phyloP scores from a whole-genome alignment of 306 rosid species.

The Geum urbanum region DNA sequence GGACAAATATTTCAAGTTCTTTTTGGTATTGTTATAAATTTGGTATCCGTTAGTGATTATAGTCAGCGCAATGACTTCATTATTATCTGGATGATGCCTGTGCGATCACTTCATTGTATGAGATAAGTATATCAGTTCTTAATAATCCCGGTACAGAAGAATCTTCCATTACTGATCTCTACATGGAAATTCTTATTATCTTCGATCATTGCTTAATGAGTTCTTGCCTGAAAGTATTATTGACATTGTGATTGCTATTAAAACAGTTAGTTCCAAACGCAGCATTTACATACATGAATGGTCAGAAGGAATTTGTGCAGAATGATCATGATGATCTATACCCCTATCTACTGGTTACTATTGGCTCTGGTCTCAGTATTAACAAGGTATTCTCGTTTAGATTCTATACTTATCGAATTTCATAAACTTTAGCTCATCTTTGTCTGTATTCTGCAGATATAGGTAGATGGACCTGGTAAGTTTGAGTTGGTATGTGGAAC shows the following conservation, averaged over 20 bases:
- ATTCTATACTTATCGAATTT: slow-evolving; percentile 15
- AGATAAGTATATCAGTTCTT: no score
- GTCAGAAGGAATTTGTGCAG: slow-evolving; percentile 67
- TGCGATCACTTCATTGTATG: no score
- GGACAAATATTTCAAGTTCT: no score
- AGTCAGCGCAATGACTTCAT: no score
- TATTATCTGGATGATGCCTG: no score
- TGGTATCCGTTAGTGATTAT: no score
- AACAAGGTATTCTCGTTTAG: slow-evolving; percentile 58
- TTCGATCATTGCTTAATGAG: neutral
- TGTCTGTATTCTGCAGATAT: slow-evolving; percentile 25
- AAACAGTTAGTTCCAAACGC: slow-evolving; percentile 71
- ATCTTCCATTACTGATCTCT: neutral
- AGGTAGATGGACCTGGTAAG: slow-evolving; percentile 91
- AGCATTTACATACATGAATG: slow-evolving; percentile 72
- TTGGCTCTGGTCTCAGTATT: slow-evolving; percentile 98
- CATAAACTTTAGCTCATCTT: slow-evolving; percentile 11
- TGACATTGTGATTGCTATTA: slow-evolving; percentile 25
- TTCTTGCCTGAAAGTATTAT: slow-evolving; percentile 21
- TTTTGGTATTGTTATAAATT: no score
- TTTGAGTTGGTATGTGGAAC: slow-evolving; percentile 98
- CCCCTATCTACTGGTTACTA: slow-evolving; percentile 91
- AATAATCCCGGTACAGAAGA: no score
- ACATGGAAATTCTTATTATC: neutral
- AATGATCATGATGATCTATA: slow-evolving; percentile 73